Base-by-base conservation (phyloP, 441 rosid species). In the Euphorbia schlechtendalii region DNA sequence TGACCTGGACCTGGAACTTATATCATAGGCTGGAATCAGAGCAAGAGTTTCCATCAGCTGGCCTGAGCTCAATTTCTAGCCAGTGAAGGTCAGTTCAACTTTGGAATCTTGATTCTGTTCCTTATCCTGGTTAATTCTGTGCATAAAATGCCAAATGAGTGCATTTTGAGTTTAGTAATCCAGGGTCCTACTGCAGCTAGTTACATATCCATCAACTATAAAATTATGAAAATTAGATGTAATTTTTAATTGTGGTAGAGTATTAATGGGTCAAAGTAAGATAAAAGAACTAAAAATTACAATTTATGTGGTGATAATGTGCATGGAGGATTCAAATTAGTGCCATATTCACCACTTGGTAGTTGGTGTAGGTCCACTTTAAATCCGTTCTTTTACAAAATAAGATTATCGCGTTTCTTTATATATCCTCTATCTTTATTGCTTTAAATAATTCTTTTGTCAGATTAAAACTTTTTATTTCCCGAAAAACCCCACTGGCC, bases 241-340 rank as follows among this genome's bases (percentile, higher is more conserved):
- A n/a, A n/a, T n/a, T n/a, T n/a, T n/a, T 60, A 36, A 30, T 40
- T 61, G 56, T 14, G 62, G 67, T 10, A 15, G 59, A 54, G 52
- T 46, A 59, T 27, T 53, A 18, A 40, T 41, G 27, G 7, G 41
- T 12, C 32, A 30, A 24, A 10, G 15, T 56, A 22, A 57, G 40
- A 57, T 57, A 12, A 12, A 45, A 1, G 41, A 38, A 32, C 34
- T 32, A 66, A 48, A 69, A 62, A 61, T 68, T 53, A 55, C 32
- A n/a, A 65, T n/a, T 28, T 59, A 25, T 61, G 79, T 67, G 77
- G 75, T 67, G 66, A 41, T 64, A 21, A 40, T 25, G 28, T 30
- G 41, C 58, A 24, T 24, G 56, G 65, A 41, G 46, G 38, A 66
- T 17, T 22, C 56, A 32, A 2, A 32, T 28, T 18, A 25, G 22